These are phyloP conservation scores for Paecilomyces formosus DNA, from an alignment of 2,329 filamentous ascomycete genomes.

Conservation along the genomic window DNA sequence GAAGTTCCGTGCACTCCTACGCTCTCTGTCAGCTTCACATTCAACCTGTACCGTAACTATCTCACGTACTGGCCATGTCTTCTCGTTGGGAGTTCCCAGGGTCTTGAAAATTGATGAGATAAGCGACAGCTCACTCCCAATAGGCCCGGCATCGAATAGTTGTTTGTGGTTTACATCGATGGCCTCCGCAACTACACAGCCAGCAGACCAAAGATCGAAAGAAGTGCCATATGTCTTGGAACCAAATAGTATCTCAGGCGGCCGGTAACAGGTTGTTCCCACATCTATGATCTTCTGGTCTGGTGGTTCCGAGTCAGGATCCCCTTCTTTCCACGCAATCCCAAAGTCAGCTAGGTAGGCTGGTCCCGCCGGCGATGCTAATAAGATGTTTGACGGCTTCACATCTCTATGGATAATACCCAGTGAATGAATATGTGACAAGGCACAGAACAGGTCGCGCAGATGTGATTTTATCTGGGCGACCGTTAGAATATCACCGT, in stretches of 20 bases:
- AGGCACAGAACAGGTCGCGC: constrained; percentile 61
- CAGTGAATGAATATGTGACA: constrained; percentile 62
- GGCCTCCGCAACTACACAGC: constrained; percentile 75
- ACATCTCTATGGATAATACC: constrained; percentile 89
- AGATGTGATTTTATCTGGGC: constrained; percentile 45
- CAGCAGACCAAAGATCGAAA: constrained; percentile 85
- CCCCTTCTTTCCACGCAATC: constrained; percentile 69
- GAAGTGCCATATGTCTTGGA: constrained; percentile 61
- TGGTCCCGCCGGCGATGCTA: constrained; percentile 59
- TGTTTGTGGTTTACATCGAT: constrained; percentile 48
- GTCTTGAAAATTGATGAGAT: constrained; percentile 91
- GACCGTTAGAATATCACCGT: constrained; percentile 33
- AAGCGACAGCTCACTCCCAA: constrained; percentile 85
- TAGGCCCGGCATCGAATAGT: constrained; percentile 79
- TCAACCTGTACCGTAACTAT: not conserved
- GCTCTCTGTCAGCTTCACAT: not conserved
- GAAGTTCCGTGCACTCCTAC: constrained; percentile 46
- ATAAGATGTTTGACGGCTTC: constrained; percentile 83
- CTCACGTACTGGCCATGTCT: constrained; percentile 66
- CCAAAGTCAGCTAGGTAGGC: constrained; percentile 87
- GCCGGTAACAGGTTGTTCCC: constrained; percentile 83
- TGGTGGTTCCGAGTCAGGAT: constrained; percentile 52
- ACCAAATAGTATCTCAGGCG: constrained; percentile 86
- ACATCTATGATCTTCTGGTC: constrained; percentile 80
- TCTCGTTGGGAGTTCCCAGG: constrained; percentile 73